These are phyloP conservation scores for Teunomyces gatunensis DNA, from an alignment of 805 yeast species.

Conservation along the genomic window DNA sequence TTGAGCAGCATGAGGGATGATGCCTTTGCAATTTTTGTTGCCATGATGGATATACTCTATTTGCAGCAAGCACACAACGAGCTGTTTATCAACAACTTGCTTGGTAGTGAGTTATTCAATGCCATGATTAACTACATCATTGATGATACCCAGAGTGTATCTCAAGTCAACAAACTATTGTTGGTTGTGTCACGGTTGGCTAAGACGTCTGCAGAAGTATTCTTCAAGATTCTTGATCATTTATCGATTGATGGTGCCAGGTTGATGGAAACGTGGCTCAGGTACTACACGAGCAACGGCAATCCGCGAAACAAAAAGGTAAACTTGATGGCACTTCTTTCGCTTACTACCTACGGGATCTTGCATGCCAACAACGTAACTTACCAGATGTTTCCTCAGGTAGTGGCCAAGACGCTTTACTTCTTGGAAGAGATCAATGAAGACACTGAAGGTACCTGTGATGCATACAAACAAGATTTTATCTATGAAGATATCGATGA, in stretches of 20 bases:
- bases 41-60: conserved; percentile 51
- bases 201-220: conserved; percentile 31
- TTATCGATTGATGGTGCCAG: conserved; percentile 21
- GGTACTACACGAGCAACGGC: conserved; percentile 50
- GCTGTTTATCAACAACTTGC: conserved; percentile 26
- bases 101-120: conserved; percentile 45
- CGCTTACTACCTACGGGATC: conserved; percentile 41
- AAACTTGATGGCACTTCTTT: conserved; percentile 58
- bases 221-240: conserved; percentile 31
- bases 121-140: conserved; percentile 40
- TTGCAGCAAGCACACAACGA: conserved; percentile 27
- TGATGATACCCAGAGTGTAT: conserved; percentile 44
- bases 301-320: conserved; percentile 76
- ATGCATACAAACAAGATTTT: conserved; percentile 35
- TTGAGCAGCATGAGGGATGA: conserved; percentile 68
- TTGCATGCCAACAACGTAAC: conserved; percentile 9
- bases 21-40: conserved; percentile 53
- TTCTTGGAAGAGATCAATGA: conserved; percentile 79
- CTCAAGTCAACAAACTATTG: conserved; percentile 35
- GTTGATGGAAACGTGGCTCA: conserved; percentile 38
- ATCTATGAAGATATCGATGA: conserved; percentile 43
- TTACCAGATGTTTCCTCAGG: conserved; percentile 22
- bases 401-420: conserved; percentile 34
- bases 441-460: conserved; percentile 29
- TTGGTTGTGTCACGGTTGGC: conserved; percentile 38